Conservation (phyloP, 768 basidiomycete species). For the Saitozyma sp. region DNA sequence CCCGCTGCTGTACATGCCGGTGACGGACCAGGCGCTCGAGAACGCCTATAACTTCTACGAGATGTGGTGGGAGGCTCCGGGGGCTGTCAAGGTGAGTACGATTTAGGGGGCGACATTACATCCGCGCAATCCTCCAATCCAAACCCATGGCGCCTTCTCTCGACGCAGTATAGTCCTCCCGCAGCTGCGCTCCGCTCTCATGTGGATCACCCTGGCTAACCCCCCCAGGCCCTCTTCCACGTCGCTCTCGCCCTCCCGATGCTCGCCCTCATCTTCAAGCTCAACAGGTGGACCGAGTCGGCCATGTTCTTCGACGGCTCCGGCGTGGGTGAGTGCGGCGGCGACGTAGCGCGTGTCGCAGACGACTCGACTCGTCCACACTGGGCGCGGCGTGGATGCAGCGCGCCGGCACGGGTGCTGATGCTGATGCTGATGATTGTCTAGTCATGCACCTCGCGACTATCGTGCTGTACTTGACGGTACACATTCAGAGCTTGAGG, state of each 20-base stretch:
- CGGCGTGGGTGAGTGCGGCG: slow-evolving; percentile 65
- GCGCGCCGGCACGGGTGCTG: not conserved
- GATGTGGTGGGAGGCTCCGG: slow-evolving; percentile 89
- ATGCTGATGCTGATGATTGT: slow-evolving; percentile 4
- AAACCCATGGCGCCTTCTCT: no score
- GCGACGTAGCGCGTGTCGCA: not conserved
- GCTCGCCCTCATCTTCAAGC: slow-evolving; percentile 71
- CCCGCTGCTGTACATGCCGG: slow-evolving; percentile 68
- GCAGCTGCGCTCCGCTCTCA: no score
- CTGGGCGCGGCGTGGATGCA: no score
- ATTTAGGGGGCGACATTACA: not conserved
- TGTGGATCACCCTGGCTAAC: not conserved
- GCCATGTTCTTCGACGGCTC: slow-evolving; percentile 95
- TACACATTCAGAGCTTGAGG: slow-evolving; percentile 73
- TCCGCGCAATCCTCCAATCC: no score
- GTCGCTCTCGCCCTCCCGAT: slow-evolving; percentile 78
- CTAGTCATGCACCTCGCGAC: slow-evolving; percentile 73
- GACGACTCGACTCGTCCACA: not conserved
- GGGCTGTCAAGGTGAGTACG: slow-evolving; percentile 78
- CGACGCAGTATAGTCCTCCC: no score
- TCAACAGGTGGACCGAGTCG: slow-evolving; percentile 85
- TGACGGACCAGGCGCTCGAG: slow-evolving; percentile 65
- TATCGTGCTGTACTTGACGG: slow-evolving; percentile 76
- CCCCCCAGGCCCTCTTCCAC: slow-evolving; percentile 74
- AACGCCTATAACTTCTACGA: slow-evolving; percentile 88